A percentile compares a stretch with the other conserved stretches of the same genome.
phyloP scores from a whole-genome alignment of 1,284 basidiomycete species.

The Prillingera fragicola region DNA sequence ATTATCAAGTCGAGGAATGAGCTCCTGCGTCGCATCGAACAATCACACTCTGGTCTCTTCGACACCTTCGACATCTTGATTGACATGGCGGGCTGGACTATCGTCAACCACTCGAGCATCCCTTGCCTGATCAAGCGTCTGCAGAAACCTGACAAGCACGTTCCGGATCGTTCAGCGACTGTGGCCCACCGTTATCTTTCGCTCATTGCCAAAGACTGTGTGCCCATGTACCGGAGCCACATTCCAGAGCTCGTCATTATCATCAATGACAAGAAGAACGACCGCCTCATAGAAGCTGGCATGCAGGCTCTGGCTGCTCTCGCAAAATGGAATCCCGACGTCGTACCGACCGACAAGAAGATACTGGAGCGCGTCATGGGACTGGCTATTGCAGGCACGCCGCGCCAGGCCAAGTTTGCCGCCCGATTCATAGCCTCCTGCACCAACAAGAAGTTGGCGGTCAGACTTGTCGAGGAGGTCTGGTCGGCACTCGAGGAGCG shows the following conservation, averaged over 20 bases:
- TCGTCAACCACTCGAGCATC: conserved; percentile 79
- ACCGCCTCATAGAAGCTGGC: conserved; percentile 59
- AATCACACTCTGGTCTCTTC: conserved; percentile 58
- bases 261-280: conserved; percentile 61
- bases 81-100: conserved; percentile 63
- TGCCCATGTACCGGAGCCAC: conserved; percentile 68
- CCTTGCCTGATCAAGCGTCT: conserved; percentile 65
- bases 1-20: conserved; percentile 77
- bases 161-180: conserved; percentile 9
- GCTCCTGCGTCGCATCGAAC: conserved; percentile 67
- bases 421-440: conserved; percentile 66
- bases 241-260: conserved; percentile 67
- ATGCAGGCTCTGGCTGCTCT: conserved; percentile 70
- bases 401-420: conserved; percentile 78
- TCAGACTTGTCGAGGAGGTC: conserved; percentile 60
- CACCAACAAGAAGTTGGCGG: conserved; percentile 56
- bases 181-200: conserved; percentile 45
- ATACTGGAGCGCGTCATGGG: conserved; percentile 61
- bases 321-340: conserved; percentile 56
- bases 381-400: conserved; percentile 60
- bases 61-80: conserved; percentile 70
- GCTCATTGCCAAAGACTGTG: conserved; percentile 70
- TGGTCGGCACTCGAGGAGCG: conserved; percentile 57
- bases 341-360: conserved; percentile 58
- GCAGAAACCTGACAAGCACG: conserved; percentile 35